Conservation (phyloP, 306 rosid species). For the Alnus glutinosa region DNA sequence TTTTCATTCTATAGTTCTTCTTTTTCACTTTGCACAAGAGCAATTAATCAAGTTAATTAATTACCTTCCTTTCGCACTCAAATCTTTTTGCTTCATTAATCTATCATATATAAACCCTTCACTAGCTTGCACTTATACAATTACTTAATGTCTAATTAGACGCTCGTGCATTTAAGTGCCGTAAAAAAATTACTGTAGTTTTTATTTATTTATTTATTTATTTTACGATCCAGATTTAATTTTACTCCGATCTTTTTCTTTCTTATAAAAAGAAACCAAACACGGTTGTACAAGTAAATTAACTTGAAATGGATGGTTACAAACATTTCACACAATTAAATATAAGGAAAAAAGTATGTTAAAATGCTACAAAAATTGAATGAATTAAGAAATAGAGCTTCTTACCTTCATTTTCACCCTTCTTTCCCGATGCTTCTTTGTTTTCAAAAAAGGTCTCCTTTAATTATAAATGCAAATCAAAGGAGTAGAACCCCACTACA, state of each 20-base stretch:
- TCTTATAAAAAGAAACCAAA: too few species aligned
- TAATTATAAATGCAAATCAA: not conserved
- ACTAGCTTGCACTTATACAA: too few species aligned
- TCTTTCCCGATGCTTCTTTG: not conserved
- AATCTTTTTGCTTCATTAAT: not conserved
- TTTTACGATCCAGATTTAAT: too few species aligned
- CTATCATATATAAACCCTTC: not conserved
- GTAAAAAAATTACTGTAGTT: too few species aligned
- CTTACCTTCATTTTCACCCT: constrained; percentile 9
- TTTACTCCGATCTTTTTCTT: too few species aligned
- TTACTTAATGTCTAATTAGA: too few species aligned
- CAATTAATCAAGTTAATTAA: not conserved
- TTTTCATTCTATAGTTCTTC: not conserved
- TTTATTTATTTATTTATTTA: too few species aligned
- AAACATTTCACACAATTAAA: too few species aligned
- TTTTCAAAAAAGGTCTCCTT: not conserved
- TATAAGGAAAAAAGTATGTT: too few species aligned
- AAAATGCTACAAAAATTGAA: not conserved
- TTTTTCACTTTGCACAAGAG: not conserved
- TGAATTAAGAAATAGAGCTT: not conserved
- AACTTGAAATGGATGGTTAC: too few species aligned
- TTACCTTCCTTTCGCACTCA: not conserved
- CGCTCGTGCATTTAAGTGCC: too few species aligned
- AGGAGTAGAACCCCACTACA: not conserved
- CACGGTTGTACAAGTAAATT: too few species aligned